phyloP scores from a whole-genome alignment of 768 basidiomycete species.

The Trametes coccinea region DNA sequence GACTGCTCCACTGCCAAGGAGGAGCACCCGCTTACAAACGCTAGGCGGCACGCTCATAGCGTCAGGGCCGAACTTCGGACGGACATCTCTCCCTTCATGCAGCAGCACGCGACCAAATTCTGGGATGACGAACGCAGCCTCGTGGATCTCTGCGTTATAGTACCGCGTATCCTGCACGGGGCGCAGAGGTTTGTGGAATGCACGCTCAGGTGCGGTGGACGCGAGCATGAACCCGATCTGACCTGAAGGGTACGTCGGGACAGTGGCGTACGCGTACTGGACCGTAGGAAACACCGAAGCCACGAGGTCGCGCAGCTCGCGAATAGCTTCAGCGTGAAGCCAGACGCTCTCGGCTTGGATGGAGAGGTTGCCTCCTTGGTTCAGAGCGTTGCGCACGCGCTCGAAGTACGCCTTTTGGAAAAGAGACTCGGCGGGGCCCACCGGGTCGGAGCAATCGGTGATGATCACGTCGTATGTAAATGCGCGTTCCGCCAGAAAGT shows the following conservation, averaged over 20 bases:
- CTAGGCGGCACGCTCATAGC: slow-evolving; percentile 22
- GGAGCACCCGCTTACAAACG: slow-evolving; percentile 69
- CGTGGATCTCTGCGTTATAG: slow-evolving; percentile 83
- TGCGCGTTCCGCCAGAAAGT: slow-evolving; percentile 88
- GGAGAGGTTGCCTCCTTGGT: slow-evolving; percentile 88
- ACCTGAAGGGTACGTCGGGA: slow-evolving; percentile 98
- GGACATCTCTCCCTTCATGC: slow-evolving; percentile 67
- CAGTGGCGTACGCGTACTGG: slow-evolving; percentile 95
- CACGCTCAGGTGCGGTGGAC: slow-evolving; percentile 69
- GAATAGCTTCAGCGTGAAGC: slow-evolving; percentile 89
- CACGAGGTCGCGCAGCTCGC: slow-evolving; percentile 67
- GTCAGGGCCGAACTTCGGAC: slow-evolving; percentile 73
- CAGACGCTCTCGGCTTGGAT: slow-evolving; percentile 96
- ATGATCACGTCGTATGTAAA: slow-evolving; percentile 94
- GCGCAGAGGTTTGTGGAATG: slow-evolving; percentile 72
- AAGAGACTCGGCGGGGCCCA: slow-evolving; percentile 90
- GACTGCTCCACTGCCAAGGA: slow-evolving; percentile 94
- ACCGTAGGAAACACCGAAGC: slow-evolving; percentile 73
- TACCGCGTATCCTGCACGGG: slow-evolving; percentile 72
- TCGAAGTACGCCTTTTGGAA: slow-evolving; percentile 98
- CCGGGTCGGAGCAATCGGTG: slow-evolving; percentile 92
- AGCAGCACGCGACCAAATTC: slow-evolving; percentile 81
- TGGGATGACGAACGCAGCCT: slow-evolving; percentile 82
- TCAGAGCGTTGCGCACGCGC: slow-evolving; percentile 85
- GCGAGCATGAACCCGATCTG: slow-evolving; percentile 95